phyloP scores from a whole-genome alignment of 768 basidiomycete genomes.

The Lentinula edodes region DNA sequence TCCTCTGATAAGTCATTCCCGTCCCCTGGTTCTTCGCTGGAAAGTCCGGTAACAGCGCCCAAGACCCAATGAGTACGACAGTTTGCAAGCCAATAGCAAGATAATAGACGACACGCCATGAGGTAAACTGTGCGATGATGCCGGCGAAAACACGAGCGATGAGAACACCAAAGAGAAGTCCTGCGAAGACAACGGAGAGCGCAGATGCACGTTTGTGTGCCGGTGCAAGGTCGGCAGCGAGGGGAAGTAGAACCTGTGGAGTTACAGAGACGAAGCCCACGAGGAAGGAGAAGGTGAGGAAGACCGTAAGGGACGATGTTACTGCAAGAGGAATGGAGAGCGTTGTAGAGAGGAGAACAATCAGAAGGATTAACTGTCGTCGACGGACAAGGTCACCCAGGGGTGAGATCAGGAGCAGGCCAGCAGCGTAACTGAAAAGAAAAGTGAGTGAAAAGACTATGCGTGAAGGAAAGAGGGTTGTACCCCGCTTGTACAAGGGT shows the following conservation, averaged over 20 bases:
- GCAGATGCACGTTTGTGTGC: conserved; percentile 68
- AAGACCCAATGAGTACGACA: conserved; percentile 52
- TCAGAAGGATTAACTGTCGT: conserved; percentile 58
- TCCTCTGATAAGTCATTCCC: conserved; percentile 54
- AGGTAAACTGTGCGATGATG: conserved; percentile 63
- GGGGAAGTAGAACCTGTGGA: conserved; percentile 70
- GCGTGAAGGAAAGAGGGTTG: conserved; percentile 1
- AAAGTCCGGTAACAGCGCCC: conserved; percentile 74
- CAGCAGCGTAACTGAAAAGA: conserved; percentile 55
- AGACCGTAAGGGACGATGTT: conserved; percentile 50
- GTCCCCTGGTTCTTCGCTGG: conserved; percentile 61
- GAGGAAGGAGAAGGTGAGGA: conserved; percentile 66
- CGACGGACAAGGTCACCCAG: conserved; percentile 80
- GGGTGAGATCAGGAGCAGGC: conserved; percentile 72
- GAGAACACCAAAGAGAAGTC: conserved; percentile 67
- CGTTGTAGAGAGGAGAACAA: conserved; percentile 46
- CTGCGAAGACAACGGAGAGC: conserved; percentile 67
- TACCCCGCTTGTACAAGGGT: conserved; percentile 68
- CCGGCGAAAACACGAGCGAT: conserved; percentile 73
- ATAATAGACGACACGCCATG: conserved; percentile 76
- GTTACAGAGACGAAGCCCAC: conserved; percentile 66
- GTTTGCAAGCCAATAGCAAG: conserved; percentile 68
- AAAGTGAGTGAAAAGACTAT: not conserved
- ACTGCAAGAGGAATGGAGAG: conserved; percentile 71
- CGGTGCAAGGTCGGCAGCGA: conserved; percentile 80